A percentile compares a stretch with the other conserved stretches of the same genome.
phyloP scores from a whole-genome alignment of 768 basidiomycete genomes.

The Tylopilus subfusipes region DNA sequence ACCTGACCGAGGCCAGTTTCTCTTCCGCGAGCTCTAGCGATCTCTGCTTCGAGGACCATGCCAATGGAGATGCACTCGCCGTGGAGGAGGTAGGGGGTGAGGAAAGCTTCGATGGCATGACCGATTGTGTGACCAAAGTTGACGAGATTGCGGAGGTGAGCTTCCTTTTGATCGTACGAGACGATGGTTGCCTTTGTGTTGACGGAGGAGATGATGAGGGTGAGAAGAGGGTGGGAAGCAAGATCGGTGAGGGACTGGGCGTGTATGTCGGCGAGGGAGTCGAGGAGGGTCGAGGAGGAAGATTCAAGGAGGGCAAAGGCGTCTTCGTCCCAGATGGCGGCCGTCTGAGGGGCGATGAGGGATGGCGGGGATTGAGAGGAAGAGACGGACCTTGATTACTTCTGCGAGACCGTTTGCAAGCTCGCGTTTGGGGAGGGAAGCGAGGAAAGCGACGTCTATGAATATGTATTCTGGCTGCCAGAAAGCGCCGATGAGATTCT shows the following conservation, averaged over 20 bases:
- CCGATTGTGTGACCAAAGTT: slow-evolving; percentile 99
- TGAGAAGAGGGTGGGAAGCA: slow-evolving; percentile 83
- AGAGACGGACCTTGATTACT: slow-evolving; percentile 77
- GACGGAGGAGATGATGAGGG: slow-evolving; percentile 89
- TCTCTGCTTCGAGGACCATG: slow-evolving; percentile 95
- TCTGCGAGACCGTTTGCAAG: slow-evolving; percentile 99
- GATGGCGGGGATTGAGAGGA: not conserved
- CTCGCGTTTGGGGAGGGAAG: slow-evolving; percentile 86
- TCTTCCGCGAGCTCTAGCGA: slow-evolving; percentile 77
- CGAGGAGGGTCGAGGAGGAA: slow-evolving; percentile 77
- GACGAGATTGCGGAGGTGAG: slow-evolving; percentile 94
- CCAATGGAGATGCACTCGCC: slow-evolving; percentile 96
- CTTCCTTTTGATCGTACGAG: slow-evolving; percentile 94
- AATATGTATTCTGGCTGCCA: slow-evolving; percentile 98
- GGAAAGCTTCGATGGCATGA: slow-evolving; percentile 95
- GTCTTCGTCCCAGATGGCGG: slow-evolving; percentile 95
- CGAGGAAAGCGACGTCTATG: slow-evolving; percentile 94
- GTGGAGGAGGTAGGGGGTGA: slow-evolving; percentile 91
- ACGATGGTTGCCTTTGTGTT: slow-evolving; percentile 97
- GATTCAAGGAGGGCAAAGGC: slow-evolving; percentile 90
- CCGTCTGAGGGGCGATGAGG: slow-evolving; percentile 58
- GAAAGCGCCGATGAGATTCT: slow-evolving; percentile 98
- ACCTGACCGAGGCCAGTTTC: slow-evolving; percentile 74
- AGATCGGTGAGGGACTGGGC: slow-evolving; percentile 60
- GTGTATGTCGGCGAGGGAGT: slow-evolving; percentile 64